Evolutionary conservation across 2,329 filamentous ascomycete genomes (phyloP).

Genomic region (Diaporthe batatas): DNA sequence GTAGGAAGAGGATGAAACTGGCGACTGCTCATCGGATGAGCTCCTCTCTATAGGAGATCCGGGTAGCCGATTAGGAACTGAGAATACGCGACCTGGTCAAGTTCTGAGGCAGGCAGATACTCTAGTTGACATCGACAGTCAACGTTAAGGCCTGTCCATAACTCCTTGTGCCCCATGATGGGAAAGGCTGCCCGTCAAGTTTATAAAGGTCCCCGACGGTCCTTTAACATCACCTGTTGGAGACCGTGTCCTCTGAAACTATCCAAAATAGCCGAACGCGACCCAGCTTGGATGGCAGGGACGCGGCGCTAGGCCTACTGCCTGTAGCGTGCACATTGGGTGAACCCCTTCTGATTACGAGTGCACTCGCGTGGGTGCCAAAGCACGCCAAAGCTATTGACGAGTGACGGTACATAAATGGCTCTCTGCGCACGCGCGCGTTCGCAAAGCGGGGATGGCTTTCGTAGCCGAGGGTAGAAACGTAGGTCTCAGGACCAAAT

Average conservation of each 20-base stretch:
- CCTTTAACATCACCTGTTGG: no score
- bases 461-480: not conserved
- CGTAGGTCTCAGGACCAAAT: no score
- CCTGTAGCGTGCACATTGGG: not conserved
- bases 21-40: no score
- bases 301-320: not conserved
- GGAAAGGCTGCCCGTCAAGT: no score
- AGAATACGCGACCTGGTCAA: not conserved
- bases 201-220: no score
- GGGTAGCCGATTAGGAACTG: fast-evolving
- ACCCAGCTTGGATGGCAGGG: not conserved
- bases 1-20: not conserved
- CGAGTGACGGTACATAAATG: not conserved
- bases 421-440: no score
- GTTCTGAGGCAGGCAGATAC: not conserved
- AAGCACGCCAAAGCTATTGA: not conserved
- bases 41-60: no score
- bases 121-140: not conserved
- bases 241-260: not conserved
- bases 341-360: not conserved
- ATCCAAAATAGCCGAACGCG: not conserved
- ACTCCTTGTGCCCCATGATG: no score
- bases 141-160: no score
- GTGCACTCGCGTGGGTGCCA: not conserved
- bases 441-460: not conserved